Base-by-base conservation (phyloP, 345 rosid species). In the Rhodamnia rubescens region DNA sequence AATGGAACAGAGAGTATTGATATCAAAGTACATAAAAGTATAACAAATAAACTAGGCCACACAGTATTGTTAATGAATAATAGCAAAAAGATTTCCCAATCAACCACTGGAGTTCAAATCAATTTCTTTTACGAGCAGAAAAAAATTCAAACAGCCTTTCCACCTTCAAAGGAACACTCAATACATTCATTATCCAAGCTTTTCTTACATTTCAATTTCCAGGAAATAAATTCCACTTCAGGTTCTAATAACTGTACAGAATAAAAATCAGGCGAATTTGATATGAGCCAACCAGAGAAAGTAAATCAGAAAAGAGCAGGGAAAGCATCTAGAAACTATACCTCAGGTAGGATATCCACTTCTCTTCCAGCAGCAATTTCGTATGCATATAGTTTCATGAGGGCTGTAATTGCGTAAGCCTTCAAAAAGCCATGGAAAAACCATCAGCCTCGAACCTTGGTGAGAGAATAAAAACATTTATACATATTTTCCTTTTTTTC, bases 321-420 rank as follows among this genome's bases (percentile, higher is more conserved):
- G 44, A 27, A 86, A 44, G 51, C 16, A 86, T 53, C 83, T 55
- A 53, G 80, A 86, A 64, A 87, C 87, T 92, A 64, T 69, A 96
- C 99, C 99, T 97, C 99, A n/a, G 99, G 96, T 83, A 97, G 89
- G 85, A 97, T 89, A 88, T 97, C 98, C 89, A 92, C 92, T 87
- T 93, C 93, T 89, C 95, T 95, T 82, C 98, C 93, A 83, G 95
- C 93, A 83, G 99, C 96, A 88, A 95, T 92, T 90, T 95, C 99
- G 90, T 93, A 96, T 52, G 98, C 95, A 90, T 90, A 93, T 83
- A 97, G 89, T 91, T 97, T 97, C 98, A 96, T 94, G 84, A 97
- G 91, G 29, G 99, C 98, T 82, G 99, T 91, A 83, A 95, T 91
- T 26, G 99, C 98, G 88, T 96, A 97, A 57, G 96, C 98, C 99